Percentiles rank a stretch among this genome's conserved stretches.
These are phyloP conservation scores for Geotrichum fermentans DNA, from an alignment of 1,139 yeast species.

Conservation along the genomic window DNA sequence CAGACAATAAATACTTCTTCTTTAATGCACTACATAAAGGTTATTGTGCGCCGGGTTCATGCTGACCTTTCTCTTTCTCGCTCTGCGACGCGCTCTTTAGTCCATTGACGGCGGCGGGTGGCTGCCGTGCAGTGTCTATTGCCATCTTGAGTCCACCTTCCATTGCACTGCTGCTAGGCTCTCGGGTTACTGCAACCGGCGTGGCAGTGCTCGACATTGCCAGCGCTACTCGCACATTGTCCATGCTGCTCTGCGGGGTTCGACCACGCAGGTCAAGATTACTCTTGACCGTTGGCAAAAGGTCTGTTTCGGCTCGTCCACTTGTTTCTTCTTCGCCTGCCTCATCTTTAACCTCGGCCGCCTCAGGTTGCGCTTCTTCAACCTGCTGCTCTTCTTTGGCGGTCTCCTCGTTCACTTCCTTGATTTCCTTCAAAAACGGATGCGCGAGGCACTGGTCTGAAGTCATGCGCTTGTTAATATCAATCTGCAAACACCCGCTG, in stretches of 20 bases:
- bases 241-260: conserved; percentile 20
- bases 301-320: conserved; percentile 28
- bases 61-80: neutral
- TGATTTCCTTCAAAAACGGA: conserved; percentile 41
- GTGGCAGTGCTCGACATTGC: neutral
- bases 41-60: no score
- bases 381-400: conserved; percentile 8
- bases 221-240: neutral
- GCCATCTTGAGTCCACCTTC: no score
- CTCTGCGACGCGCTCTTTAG: neutral
- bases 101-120: no score
- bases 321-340: neutral
- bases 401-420: conserved; percentile 20
- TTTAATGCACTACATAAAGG: no score
- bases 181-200: no score
- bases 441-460: conserved; percentile 48
- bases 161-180: no score
- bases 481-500: conserved; percentile 48
- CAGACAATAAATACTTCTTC: no score
- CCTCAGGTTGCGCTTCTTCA: neutral
- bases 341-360: neutral
- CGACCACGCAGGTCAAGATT: conserved; percentile 29
- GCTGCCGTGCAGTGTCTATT: no score
- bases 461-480: conserved; percentile 46
- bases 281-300: conserved; percentile 37